A percentile compares a stretch with the other conserved stretches of the same genome.
phyloP scores from a whole-genome alignment of 1,284 basidiomycete genomes.

The Hemileia vastatrix region DNA sequence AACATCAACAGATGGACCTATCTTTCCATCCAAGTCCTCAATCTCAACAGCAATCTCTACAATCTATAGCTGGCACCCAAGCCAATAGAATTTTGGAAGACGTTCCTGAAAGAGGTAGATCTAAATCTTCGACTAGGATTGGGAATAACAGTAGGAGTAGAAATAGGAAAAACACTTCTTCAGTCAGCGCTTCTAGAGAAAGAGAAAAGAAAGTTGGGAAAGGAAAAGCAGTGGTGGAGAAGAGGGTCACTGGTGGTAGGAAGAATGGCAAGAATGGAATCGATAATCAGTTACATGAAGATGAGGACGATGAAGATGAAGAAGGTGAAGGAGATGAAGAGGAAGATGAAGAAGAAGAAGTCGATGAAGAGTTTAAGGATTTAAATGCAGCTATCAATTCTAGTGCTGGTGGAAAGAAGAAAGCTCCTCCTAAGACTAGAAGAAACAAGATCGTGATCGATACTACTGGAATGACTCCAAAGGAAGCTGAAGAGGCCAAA shows the following conservation, averaged over 20 bases:
- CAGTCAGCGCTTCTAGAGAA: too few species aligned
- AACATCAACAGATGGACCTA: too few species aligned
- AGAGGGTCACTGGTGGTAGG: conserved; percentile 11
- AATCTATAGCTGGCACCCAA: too few species aligned
- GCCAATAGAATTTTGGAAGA: too few species aligned
- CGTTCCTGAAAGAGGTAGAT: too few species aligned
- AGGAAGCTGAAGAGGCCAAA: conserved; percentile 6
- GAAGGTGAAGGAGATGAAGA: conserved; percentile 29
- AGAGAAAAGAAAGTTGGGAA: conserved; percentile 22
- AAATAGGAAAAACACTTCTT: too few species aligned
- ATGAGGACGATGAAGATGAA: too few species aligned
- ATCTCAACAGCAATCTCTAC: too few species aligned
- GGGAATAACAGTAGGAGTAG: too few species aligned
- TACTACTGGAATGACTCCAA: neutral
- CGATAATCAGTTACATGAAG: neutral
- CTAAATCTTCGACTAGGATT: too few species aligned
- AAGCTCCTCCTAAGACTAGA: neutral
- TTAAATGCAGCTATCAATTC: neutral
- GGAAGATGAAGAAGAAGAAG: neutral
- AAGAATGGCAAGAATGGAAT: neutral
- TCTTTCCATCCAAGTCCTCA: too few species aligned
- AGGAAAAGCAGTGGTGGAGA: conserved; percentile 12
- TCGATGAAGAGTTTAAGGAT: neutral
- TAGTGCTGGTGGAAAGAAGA: too few species aligned
- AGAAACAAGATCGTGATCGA: neutral